Base-by-base conservation (phyloP, 1,284 basidiomycete genomes). In the Ceratobasidium sp. region DNA sequence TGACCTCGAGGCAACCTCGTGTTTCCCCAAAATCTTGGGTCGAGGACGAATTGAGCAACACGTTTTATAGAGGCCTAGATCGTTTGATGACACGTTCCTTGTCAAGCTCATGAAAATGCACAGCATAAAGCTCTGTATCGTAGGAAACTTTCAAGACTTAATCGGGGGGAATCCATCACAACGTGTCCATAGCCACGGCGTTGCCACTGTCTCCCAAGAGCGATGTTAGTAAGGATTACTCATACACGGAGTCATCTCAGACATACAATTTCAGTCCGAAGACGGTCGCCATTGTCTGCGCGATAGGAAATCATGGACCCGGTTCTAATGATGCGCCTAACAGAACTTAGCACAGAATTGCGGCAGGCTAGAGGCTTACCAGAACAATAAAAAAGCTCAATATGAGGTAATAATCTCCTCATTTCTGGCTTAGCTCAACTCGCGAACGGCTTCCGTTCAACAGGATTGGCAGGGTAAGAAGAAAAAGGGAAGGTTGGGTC, bases 61-160 rank as follows among this genome's bases (percentile, higher is more conserved):
- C 62, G 62, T 65, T 65, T 65, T 53, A 32, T 48, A 65, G 62
- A 65, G 62, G 62, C 62, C 62, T 65, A 65, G 62, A 65, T 65
- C 46, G 62, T 45, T 23, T 65, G 62, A 65, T 65, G 62, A 41
- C 62, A 65, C 62, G 62, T 65, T 65, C 36, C 48, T 65, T 65
- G 26, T 4, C 62, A 41, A 65, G 26, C 62, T 65, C 62, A 28
- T 30, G 34, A 14, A 26, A 65, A 16, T 65, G 62, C 62, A 65
- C 48, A 65, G 62, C 62, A 65, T 65, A 26, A 30, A 36, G 32
- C 23, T 32, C 10, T 9, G 14, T n/a, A 53, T 30, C 21, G 46
- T 36, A 1, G 46, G 30, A 21, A 36, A 65, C 21, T 39, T 21
- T n/a, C 32, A 52, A 41, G 62, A 4, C 30, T 21, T 45, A 50